phyloP scores from a whole-genome alignment of 768 basidiomycete species.

The Leccinum arenicola region DNA sequence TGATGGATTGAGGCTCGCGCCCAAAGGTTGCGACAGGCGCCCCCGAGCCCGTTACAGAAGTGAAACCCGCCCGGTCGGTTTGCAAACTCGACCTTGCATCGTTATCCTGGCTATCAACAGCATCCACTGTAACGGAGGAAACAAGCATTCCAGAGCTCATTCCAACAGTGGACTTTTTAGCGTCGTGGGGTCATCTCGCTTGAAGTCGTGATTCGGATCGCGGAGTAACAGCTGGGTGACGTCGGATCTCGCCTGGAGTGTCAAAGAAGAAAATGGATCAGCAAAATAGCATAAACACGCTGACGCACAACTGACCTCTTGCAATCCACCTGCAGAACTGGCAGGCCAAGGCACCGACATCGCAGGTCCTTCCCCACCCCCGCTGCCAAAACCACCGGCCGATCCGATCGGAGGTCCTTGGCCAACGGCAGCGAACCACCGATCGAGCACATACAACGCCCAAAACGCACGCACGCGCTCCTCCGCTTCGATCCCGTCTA shows the following conservation, averaged over 20 bases:
- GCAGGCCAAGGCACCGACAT: slow-evolving; percentile 45
- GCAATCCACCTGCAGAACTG: slow-evolving; percentile 4
- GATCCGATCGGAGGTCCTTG: slow-evolving; percentile 23
- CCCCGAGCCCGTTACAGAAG: not conserved
- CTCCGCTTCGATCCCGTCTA: slow-evolving; percentile 33
- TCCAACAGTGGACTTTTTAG: not conserved
- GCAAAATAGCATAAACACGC: not conserved
- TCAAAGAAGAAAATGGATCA: not conserved
- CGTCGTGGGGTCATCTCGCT: slow-evolving; percentile 4
- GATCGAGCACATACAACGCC: slow-evolving; percentile 35
- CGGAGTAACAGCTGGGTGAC: slow-evolving; percentile 17
- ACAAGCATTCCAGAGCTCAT: not conserved
- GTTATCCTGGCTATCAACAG: not conserved
- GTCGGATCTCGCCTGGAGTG: slow-evolving; percentile 6
- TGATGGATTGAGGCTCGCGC: not conserved
- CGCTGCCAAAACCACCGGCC: slow-evolving; percentile 24
- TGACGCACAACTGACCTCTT: slow-evolving; percentile 7
- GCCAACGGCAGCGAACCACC: slow-evolving; percentile 30
- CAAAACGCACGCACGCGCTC: slow-evolving; percentile 41
- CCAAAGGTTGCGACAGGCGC: not conserved
- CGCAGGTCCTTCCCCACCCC: not conserved
- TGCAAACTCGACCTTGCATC: not conserved
- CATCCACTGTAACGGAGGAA: not conserved
- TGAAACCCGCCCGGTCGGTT: not conserved
- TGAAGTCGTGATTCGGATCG: slow-evolving; percentile 11